Percentiles rank a stretch among this genome's conserved stretches.
phyloP scores from a whole-genome alignment of 1,139 yeast species.

The Oligophagozyma castellii region DNA sequence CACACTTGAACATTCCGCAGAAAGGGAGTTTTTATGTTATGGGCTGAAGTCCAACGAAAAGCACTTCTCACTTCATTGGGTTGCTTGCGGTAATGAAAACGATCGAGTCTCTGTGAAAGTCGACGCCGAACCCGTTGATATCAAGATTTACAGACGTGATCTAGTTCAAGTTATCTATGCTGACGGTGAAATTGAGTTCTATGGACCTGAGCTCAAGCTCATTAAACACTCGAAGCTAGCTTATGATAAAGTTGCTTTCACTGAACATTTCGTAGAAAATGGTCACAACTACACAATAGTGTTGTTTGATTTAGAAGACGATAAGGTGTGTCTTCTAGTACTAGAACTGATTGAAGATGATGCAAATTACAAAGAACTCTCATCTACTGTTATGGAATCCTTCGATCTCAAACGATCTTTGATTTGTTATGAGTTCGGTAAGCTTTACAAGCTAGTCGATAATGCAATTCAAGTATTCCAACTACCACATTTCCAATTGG shows the following conservation, averaged over 20 bases:
- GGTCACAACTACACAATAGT: constrained; percentile 11
- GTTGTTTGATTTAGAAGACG: constrained; percentile 12
- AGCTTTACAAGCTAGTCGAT: constrained; percentile 13
- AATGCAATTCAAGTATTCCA: constrained; percentile 11
- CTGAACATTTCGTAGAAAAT: constrained; percentile 13
- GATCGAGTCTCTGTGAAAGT: constrained; percentile 18
- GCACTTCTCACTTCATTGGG: constrained; percentile 2
- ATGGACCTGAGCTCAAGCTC: constrained; percentile 19
- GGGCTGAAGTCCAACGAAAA: constrained; percentile 2
- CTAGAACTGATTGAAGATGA: constrained; percentile 9
- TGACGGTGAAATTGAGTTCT: constrained; percentile 32
- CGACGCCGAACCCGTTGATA: constrained; percentile 24
- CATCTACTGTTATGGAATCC: constrained; percentile 16
- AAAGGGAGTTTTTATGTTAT: constrained; percentile 3
- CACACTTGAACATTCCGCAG: constrained; percentile 1
- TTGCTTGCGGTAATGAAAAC: constrained; percentile 1
- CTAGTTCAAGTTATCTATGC: constrained; percentile 30
- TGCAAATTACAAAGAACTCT: constrained; percentile 13
- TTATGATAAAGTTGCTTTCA: constrained; percentile 13
- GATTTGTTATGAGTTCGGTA: constrained; percentile 19
- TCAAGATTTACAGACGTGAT: constrained; percentile 14
- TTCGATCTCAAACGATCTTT: constrained; percentile 11
- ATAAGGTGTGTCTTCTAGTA: constrained; percentile 15
- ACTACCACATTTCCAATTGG: constrained; percentile 23
- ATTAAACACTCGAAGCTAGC: constrained; percentile 12